These are phyloP conservation scores for Elaeagnus macrophylla DNA, from an alignment of 306 rosid species.

Conservation along the genomic window DNA sequence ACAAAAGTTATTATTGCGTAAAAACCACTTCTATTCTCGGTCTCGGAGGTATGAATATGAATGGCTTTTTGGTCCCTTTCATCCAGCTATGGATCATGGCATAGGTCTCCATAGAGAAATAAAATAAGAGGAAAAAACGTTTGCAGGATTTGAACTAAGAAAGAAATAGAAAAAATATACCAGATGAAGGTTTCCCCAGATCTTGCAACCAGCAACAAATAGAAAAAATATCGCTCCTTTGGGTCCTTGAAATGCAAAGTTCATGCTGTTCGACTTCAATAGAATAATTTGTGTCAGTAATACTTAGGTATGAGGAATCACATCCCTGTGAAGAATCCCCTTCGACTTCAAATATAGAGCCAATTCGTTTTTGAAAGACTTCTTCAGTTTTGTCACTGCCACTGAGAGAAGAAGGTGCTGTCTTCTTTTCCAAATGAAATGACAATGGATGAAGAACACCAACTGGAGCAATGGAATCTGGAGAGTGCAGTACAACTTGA, in stretches of 20 bases:
- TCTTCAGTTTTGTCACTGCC: conserved; percentile 28
- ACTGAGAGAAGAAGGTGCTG: conserved; percentile 20
- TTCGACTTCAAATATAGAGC: conserved; percentile 54
- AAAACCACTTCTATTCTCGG: too few species aligned
- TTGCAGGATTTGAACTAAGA: conserved; percentile 10
- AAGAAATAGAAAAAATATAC: conserved; percentile 20
- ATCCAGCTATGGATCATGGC: not conserved
- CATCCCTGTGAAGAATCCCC: conserved; percentile 38
- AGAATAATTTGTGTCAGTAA: conserved; percentile 24
- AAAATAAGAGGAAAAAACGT: not conserved
- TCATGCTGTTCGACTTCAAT: conserved; percentile 34
- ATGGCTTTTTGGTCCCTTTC: too few species aligned
- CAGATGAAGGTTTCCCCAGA: conserved; percentile 36
- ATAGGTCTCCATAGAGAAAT: conserved; percentile 2
- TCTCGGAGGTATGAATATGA: too few species aligned
- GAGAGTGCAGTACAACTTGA: conserved; percentile 74
- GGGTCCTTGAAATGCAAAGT: conserved; percentile 59
- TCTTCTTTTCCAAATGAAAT: conserved; percentile 83
- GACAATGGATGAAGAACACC: conserved; percentile 80
- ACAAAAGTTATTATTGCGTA: not conserved
- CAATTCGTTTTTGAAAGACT: conserved; percentile 27
- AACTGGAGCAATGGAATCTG: conserved; percentile 85
- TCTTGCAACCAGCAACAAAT: conserved; percentile 77
- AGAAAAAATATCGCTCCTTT: conserved; percentile 49
- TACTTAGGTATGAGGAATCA: conserved; percentile 32